These are phyloP conservation scores for Tanacetum coccineum DNA, from an alignment of 129 eudicot genomes.

Conservation along the genomic window DNA sequence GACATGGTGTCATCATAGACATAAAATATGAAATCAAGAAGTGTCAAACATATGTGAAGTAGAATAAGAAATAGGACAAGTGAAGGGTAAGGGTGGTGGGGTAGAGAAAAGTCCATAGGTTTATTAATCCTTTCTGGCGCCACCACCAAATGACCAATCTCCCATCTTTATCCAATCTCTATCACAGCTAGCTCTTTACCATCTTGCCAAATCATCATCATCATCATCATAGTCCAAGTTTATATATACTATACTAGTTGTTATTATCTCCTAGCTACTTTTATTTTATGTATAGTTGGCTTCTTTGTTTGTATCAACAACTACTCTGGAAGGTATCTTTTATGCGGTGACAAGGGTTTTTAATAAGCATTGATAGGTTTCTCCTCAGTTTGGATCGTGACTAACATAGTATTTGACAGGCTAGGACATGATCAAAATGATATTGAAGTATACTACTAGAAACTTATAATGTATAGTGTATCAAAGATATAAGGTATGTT, in stretches of 20 bases:
- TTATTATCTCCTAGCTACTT: background rate
- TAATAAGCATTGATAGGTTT: too few species aligned
- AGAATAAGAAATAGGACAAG: constrained; percentile 3
- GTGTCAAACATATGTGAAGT: constrained; percentile 21
- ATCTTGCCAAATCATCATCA: constrained; percentile 18
- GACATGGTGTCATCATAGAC: background rate
- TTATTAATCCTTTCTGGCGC: constrained; percentile 29
- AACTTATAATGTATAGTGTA: too few species aligned
- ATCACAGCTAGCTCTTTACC: constrained; percentile 21
- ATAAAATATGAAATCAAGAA: constrained; percentile 15
- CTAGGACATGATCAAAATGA: too few species aligned
- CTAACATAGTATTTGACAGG: too few species aligned
- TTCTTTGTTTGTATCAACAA: background rate
- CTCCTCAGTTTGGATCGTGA: too few species aligned
- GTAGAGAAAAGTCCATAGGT: constrained; percentile 28
- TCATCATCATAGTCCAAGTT: background rate
- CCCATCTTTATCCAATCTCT: constrained; percentile 27
- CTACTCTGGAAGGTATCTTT: too few species aligned
- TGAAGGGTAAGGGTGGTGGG: constrained; percentile 14
- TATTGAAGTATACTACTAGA: too few species aligned
- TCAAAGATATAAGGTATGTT: too few species aligned
- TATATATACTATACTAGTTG: too few species aligned
- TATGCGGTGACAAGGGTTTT: too few species aligned
- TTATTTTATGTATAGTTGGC: background rate
- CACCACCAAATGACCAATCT: constrained; percentile 23